Base-by-base conservation (phyloP, 1,139 yeast genomes). In the Zygoascus meyerae region DNA sequence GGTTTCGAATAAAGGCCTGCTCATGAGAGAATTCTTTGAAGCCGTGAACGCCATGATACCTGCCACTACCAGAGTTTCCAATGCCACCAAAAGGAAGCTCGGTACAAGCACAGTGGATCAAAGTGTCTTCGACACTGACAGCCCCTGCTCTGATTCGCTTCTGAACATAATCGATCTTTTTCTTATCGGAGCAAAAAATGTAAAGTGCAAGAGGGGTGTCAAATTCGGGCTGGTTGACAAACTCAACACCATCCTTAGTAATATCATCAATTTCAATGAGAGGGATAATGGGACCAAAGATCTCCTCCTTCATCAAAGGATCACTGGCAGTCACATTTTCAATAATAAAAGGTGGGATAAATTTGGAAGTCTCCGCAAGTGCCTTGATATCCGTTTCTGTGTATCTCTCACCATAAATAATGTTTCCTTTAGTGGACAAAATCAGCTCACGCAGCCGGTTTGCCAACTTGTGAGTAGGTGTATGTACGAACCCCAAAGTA, bases 171-270 rank as follows among this genome's bases (percentile, higher is more conserved):
- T 80, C 71, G 45, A 78, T 69, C 59, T 81, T 83, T 6, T 65
- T 57, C 54, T 74, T 70, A 55, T 74, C 69, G 26, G 75, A 67
- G 12, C 94, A 75, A 63, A 84, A 89, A 30, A 86, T 70, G 63
- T 90, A 90, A 50, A 81, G 71, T 0, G 95, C 95, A 62, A 90
- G 75, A 9, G 98, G 97, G n/a, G 90, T 82, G 65, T 87, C 95
- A 60, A 81, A 86, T 47, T 70, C 56, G 16, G 63, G 58, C 17
- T 34, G 18, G 17, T 70, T 64, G 16, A 86, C 76, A 5, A 74
- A 59, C 9, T 64, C 65, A 35, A 86, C 68, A 0, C 80, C 81
- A 6, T 66, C 70, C 2, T 59, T 57, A 11, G 68, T 62, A 49
- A 86, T 70, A 48, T 75, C 67, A 2, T 66, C 57, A 62, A 79